These are phyloP conservation scores for Curvularia sp. DNA, from an alignment of 2,329 filamentous ascomycete genomes.

Conservation along the genomic window DNA sequence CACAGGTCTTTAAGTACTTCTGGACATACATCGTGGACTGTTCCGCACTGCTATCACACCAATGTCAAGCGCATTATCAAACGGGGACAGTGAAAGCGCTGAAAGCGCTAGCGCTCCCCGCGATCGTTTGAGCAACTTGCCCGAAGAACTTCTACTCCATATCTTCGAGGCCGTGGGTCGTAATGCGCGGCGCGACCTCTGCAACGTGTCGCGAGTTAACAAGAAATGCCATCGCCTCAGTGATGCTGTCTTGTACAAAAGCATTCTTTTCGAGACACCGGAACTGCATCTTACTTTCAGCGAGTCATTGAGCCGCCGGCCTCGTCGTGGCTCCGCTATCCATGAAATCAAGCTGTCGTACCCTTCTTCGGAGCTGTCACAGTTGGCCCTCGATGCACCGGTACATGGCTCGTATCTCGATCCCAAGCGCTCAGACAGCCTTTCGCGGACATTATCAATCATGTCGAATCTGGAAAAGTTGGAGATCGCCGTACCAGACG, in stretches of 20 bases:
- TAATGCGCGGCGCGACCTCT: conserved; percentile 37
- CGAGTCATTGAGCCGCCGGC: conserved; percentile 41
- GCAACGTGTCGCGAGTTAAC: conserved; percentile 40
- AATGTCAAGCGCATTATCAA: conserved; percentile 6
- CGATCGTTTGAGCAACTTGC: conserved; percentile 31
- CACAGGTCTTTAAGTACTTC: conserved; percentile 9
- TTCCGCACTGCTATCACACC: conserved; percentile 1
- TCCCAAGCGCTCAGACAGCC: conserved; percentile 35
- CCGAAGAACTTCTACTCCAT: conserved; percentile 43
- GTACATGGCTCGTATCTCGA: conserved; percentile 35
- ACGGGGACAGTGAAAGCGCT: conserved; percentile 6
- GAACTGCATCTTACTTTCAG: conserved; percentile 45
- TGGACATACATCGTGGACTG: not conserved
- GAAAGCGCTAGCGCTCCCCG: not conserved
- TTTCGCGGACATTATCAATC: conserved; percentile 42
- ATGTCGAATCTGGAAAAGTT: conserved; percentile 45
- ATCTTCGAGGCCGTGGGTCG: conserved; percentile 39
- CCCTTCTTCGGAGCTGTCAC: conserved; percentile 40
- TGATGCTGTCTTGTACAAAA: conserved; percentile 43
- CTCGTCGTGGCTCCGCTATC: conserved; percentile 43
- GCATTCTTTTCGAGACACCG: conserved; percentile 41
- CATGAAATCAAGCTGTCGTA: conserved; percentile 42
- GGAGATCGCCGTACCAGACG: conserved; percentile 42
- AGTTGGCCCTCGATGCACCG: conserved; percentile 39
- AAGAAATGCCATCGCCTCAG: conserved; percentile 41